Base-by-base conservation (phyloP, 768 basidiomycete genomes). In the Tricholoma flavovirens region DNA sequence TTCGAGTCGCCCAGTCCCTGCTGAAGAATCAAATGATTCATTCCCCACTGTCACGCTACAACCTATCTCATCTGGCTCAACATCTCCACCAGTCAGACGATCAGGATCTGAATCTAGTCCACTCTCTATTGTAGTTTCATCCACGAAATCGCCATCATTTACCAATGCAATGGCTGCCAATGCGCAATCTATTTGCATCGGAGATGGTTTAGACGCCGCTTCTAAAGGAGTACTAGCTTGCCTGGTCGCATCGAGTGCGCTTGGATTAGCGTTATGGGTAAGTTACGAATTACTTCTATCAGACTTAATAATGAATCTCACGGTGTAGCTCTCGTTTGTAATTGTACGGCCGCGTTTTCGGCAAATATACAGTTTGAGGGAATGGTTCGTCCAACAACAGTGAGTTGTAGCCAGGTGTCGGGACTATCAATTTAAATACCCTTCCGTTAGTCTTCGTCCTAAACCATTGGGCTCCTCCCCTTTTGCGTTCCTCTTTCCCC, bases 311-410 rank as follows among this genome's bases (percentile, higher is more conserved):
- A 59, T 60, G 43, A 58, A 38, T 60, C 42, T 54, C 30, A 29
- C 43, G 46, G 40, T 30, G 49, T 50, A 90, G 88, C 66, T 84
- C 48, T 59, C 82, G 43, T 91, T 91, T 68, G 88, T 84, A 22
- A 69, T 84, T 46, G 59, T 88, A 19, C 77, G 88, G 38, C 87
- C 88, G 12, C 82, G 78, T 53, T 84, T 82, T 62, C 80, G 87
- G 54, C 85, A 89, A 72, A 65, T 91, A 12, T 91, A 90, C 61
- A 85, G 73, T 17, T 66, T 86, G 49, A 74, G 88, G 64, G 87
- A 89, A 65, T 91, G 88, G 88, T 91, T 91, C 67, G 78, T 85
- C 14, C 82, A 80, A 46, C 80, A 76, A 69, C 79, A 81, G 87
- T 90, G 66, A 71, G 84, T 77, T 24, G 2, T 51, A 17, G n/a